Evolutionary conservation across 2,329 filamentous ascomycete species (phyloP), one percentile per base, ranked within the genome.

Genomic region (Monosporascus sp.): DNA sequence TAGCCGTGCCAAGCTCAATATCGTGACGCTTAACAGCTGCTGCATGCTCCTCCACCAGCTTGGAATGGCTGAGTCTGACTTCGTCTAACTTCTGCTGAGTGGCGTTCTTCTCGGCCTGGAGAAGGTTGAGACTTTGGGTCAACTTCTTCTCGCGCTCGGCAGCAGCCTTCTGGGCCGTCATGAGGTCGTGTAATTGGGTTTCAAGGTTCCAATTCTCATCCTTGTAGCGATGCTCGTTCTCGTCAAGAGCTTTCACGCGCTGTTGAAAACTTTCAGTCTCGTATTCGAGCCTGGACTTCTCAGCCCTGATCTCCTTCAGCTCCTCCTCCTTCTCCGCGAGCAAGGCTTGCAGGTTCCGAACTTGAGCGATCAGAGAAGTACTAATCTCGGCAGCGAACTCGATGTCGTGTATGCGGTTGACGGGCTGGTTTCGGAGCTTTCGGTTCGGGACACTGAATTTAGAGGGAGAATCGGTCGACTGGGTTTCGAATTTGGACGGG

Each of bases 201-300:
- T 99, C 94, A 38, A 99, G 80, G 58, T 89, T 93, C 94, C 94
- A 99, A 69, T 97, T 99, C 71, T 97, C 94, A 66, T 99, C 94
- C 73, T 97, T 97, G 75, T 96, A 96, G 50, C 90, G 87, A 65
- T 95, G 88, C 70, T 99, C 94, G 68, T 89, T 96, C 72, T 99
- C 94, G 63, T 97, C 92, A 41, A 97, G 77, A 7, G 83, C 82
- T 66, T 90, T 88, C 59, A 97, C 77, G 36, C 91, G 85, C 69
- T 95, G 90, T 51, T 87, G 82, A 59, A 95, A 83, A 3, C 82
- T 84, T 68, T 96, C 88, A 0, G 86, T 82, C 60, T 97, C 92
- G 36, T 90, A 81, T 69, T 97, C 92, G 37, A 97, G 78, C 56
- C 84, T 83, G 6, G 88, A 87, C 63, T 88, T 90, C 58, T 95